Percentiles rank a stretch among this genome's conserved stretches.
phyloP scores from a whole-genome alignment of 371 early-diverging fungal species.

The Batkoa obscura region DNA sequence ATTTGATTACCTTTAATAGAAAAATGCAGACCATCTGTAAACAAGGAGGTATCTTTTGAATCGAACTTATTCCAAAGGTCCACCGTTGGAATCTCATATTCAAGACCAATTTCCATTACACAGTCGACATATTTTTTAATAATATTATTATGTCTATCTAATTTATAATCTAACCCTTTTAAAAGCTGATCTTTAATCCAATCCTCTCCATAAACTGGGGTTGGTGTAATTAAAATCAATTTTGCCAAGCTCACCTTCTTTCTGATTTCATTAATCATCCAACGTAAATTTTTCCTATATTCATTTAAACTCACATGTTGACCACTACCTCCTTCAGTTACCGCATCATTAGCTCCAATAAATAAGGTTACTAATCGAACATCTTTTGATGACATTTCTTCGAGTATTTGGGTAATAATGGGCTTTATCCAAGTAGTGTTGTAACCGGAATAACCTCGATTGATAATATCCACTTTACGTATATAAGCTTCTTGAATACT shows the following conservation, averaged over 20 bases:
- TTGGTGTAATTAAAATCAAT: slow-evolving; percentile 55
- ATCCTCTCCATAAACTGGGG: slow-evolving; percentile 37
- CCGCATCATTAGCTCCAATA: slow-evolving; percentile 73
- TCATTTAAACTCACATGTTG: slow-evolving; percentile 46
- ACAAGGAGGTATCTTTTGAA: slow-evolving; percentile 7
- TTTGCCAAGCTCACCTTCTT: slow-evolving; percentile 28
- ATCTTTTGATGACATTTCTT: slow-evolving; percentile 60
- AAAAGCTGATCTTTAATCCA: slow-evolving; percentile 22
- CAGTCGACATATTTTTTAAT: slow-evolving; percentile 36
- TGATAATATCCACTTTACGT: slow-evolving; percentile 55
- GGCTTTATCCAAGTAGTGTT: not conserved
- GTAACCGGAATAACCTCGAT: slow-evolving; percentile 54
- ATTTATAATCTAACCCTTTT: slow-evolving; percentile 12
- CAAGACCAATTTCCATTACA: slow-evolving; percentile 23
- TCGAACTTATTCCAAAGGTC: slow-evolving; percentile 39
- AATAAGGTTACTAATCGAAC: slow-evolving; percentile 46
- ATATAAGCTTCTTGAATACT: slow-evolving; percentile 37
- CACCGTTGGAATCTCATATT: slow-evolving; percentile 19
- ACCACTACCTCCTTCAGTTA: slow-evolving; percentile 17
- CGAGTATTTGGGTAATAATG: not conserved
- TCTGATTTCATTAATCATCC: slow-evolving; percentile 28
- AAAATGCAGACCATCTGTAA: slow-evolving; percentile 4
- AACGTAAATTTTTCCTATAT: slow-evolving; percentile 31
- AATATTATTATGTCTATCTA: slow-evolving; percentile 23
- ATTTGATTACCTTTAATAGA: slow-evolving; percentile 2